phyloP scores from a whole-genome alignment of 768 basidiomycete species.

The Paxillus ammoniavirescens region DNA sequence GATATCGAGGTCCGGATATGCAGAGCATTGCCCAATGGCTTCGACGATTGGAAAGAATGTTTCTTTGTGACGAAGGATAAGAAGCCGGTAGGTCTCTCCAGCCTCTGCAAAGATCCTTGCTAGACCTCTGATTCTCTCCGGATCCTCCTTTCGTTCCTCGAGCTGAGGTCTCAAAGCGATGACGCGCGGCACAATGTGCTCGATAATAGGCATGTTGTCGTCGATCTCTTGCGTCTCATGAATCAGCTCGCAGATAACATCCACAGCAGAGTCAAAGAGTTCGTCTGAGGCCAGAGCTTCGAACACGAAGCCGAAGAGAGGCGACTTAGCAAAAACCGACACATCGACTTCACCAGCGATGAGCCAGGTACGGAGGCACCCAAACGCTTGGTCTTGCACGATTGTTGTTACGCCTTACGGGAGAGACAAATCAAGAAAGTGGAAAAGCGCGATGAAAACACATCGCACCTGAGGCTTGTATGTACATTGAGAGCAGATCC shows the following conservation, averaged over 20 bases:
- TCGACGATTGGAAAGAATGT: conserved; percentile 95
- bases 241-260: conserved; percentile 90
- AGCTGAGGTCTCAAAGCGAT: conserved; percentile 70
- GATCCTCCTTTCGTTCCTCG: conserved; percentile 62
- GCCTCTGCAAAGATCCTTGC: conserved; percentile 96
- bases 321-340: conserved; percentile 62
- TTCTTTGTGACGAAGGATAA: conserved; percentile 86
- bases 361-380: conserved; percentile 86
- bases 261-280: conserved; percentile 92
- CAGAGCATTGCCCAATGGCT: conserved; percentile 90
- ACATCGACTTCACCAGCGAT: conserved; percentile 79
- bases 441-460: neutral
- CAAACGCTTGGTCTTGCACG: conserved; percentile 81
- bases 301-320: conserved; percentile 81
- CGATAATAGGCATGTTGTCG: conserved; percentile 87
- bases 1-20: conserved; percentile 91
- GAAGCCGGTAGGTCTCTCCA: conserved; percentile 89
- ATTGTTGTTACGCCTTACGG: conserved; percentile 78
- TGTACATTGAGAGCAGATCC: conserved; percentile 81
- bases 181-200: conserved; percentile 84
- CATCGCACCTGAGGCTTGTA: conserved; percentile 77
- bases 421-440: neutral
- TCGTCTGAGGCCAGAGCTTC: conserved; percentile 79
- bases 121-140: conserved; percentile 85
- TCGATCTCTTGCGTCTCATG: conserved; percentile 98